Evolutionary conservation across 2,329 filamentous ascomycete genomes (phyloP).

Genomic region (Sporothrix brasiliensis): DNA sequence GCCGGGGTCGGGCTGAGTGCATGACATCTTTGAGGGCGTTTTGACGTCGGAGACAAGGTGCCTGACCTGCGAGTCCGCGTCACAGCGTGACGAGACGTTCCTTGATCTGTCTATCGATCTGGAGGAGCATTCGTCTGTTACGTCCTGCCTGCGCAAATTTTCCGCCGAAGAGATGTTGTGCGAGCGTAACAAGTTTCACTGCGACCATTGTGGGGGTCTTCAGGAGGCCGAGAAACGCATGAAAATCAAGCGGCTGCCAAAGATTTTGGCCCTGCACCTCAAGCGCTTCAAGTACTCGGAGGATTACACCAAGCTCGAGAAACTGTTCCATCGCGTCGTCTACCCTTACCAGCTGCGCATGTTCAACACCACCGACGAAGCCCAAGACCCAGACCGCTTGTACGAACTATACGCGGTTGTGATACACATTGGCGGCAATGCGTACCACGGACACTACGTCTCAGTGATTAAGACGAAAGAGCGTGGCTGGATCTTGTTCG

Average conservation of each 20-base stretch:
- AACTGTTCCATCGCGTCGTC: conserved; percentile 93
- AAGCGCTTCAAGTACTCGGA: conserved; percentile 99
- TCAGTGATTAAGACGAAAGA: conserved; percentile 98
- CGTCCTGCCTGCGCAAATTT: conserved; percentile 91
- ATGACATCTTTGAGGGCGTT: conserved; percentile 93
- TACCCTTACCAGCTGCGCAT: conserved; percentile 96
- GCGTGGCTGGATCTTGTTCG: conserved; percentile 92
- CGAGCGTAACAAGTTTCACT: conserved; percentile 98
- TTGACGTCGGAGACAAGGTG: conserved; percentile 96
- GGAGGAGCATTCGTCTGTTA: conserved; percentile 93
- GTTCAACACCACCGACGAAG: conserved; percentile 96
- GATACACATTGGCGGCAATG: conserved; percentile 94
- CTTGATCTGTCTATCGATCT: conserved; percentile 94
- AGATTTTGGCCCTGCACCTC: conserved; percentile 86
- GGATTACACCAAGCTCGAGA: conserved; percentile 88
- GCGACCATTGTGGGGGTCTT: conserved; percentile 92
- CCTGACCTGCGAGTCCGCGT: conserved; percentile 92
- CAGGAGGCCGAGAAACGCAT: conserved; percentile 99
- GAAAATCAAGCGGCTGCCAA: conserved; percentile 95
- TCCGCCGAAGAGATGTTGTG: conserved; percentile 98
- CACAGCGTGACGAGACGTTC: conserved; percentile 93
- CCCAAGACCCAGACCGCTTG: conserved; percentile 86
- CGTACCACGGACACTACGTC: conserved; percentile 97
- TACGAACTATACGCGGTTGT: conserved; percentile 98
- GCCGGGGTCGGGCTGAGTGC: conserved; percentile 82